Evolutionary conservation across 2,329 filamentous ascomycete genomes (phyloP).

Genomic region (Beauveria scarabaeidicola): DNA sequence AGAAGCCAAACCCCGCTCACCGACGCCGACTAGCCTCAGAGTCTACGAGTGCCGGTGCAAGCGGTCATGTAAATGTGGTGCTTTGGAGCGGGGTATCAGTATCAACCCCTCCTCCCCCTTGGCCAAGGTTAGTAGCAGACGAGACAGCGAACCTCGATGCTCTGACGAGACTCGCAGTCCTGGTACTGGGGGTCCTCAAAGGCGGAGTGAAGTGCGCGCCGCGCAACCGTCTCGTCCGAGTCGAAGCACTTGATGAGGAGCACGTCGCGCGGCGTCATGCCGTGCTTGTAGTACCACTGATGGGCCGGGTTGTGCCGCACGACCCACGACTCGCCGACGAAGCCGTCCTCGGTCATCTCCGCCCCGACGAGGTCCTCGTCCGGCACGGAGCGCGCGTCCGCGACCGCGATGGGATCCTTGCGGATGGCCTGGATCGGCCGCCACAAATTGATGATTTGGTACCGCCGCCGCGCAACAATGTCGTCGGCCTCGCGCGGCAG

Average conservation of each 20-base stretch:
- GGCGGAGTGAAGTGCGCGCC: constrained; percentile 44
- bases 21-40: neutral
- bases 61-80: neutral
- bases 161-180: constrained; percentile 49
- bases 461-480: constrained; percentile 27
- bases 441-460: constrained; percentile 46
- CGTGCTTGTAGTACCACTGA: constrained; percentile 45
- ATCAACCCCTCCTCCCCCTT: neutral
- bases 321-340: constrained; percentile 39
- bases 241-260: constrained; percentile 56
- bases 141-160: constrained; percentile 56
- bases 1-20: constrained; percentile 5
- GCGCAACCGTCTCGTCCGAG: constrained; percentile 47
- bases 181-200: constrained; percentile 43
- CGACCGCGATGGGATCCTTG: constrained; percentile 44
- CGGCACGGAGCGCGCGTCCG: constrained; percentile 39
- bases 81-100: neutral
- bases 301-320: constrained; percentile 34
- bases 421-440: constrained; percentile 28
- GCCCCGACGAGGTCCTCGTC: constrained; percentile 43
- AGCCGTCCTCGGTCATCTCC: constrained; percentile 40
- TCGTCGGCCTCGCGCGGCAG: constrained; percentile 35
- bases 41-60: neutral
- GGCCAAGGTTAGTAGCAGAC: constrained; percentile 45
- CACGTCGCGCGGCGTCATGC: constrained; percentile 43